Evolutionary conservation across 495 filamentous ascomycete genomes (phyloP).

Genomic region (Aspergillus cavernicola): DNA sequence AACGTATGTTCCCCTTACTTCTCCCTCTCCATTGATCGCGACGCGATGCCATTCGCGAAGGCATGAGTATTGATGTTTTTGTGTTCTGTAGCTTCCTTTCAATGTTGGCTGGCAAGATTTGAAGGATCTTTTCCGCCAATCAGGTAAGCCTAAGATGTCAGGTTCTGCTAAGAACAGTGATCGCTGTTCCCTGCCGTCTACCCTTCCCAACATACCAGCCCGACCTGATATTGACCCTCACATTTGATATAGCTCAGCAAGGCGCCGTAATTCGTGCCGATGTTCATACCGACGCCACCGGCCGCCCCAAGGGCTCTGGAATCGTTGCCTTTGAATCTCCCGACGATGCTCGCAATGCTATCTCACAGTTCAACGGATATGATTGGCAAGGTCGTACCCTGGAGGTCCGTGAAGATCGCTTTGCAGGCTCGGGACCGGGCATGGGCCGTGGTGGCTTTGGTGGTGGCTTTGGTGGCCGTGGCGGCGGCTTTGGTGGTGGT

Average conservation of each 20-base stretch:
- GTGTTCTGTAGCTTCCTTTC: slow-evolving; percentile 76
- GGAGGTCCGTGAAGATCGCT: slow-evolving; percentile 95
- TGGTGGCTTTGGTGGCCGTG: slow-evolving; percentile 46
- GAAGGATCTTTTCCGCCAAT: slow-evolving; percentile 98
- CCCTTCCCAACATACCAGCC: slow-evolving; percentile 7
- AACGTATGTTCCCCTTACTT: slow-evolving; percentile 72
- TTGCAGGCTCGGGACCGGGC: slow-evolving; percentile 62
- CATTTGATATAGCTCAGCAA: slow-evolving; percentile 51
- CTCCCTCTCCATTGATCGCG: slow-evolving; percentile 16
- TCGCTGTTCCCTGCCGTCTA: slow-evolving; percentile 9
- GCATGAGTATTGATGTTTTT: slow-evolving; percentile 6
- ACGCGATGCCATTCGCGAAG: background rate
- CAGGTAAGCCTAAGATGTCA: slow-evolving; percentile 61
- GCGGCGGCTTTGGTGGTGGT: slow-evolving; percentile 55
- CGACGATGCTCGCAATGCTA: slow-evolving; percentile 92
- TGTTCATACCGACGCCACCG: slow-evolving; percentile 87
- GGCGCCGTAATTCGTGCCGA: slow-evolving; percentile 93
- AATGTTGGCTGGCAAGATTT: slow-evolving; percentile 98
- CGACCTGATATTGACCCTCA: slow-evolving; percentile 28
- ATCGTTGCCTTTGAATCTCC: slow-evolving; percentile 95
- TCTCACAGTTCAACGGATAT: slow-evolving; percentile 95
- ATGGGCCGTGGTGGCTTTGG: slow-evolving; percentile 49
- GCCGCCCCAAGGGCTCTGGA: slow-evolving; percentile 90
- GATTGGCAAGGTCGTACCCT: slow-evolving; percentile 94
- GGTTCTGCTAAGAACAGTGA: background rate